Evolutionary conservation across 768 basidiomycete species (phyloP), one percentile per base, ranked within the genome.

Genomic region (Mycena latifolia): DNA sequence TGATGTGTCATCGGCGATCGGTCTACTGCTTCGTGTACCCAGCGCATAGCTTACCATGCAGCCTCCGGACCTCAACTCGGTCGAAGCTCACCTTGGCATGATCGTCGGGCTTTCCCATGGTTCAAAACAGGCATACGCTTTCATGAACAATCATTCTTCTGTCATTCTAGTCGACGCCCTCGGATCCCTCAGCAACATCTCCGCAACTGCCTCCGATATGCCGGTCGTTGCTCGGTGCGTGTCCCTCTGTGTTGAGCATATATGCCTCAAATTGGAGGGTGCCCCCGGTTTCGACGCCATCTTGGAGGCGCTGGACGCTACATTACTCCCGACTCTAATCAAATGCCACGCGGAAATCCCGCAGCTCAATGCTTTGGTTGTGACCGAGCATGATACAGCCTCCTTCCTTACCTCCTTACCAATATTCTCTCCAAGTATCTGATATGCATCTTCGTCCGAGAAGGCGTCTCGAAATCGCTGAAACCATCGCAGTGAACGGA

Each of bases 11-110:
- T 54, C 31, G 10, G 39, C 53, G 1, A 37, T 62, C 10, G 45
- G 18, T 6, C 43, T 55, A 18, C 33, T 62, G 9, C 28, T 62
- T 15, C 17, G n/a, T 20, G 9, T 31, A 12, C 45, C 53, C 31
- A 31, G 7, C 33, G 45, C 43, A 25, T 52, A 55, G 18, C 15
- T 62, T 28, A 14, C 53, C 8, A 20, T 45, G 6, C 11, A 11
- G 5, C 10, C 52, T 17, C 43, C 45, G 7, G 45, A 62, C 45
- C 3, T 62, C 20, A 25, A 9, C 45, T 48, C 46, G 3, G 18
- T 55, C 18, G 61, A 33, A 47, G 52, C 53, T 39, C 61, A 62
- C 14, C 52, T 62, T 47, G 61, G 52, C 28, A 55, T 62, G 25
- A 55, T 55, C 15, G 61, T 55, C 20, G 45, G 53, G 18, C 61